A percentile compares a stretch with the other conserved stretches of the same genome.
Evolutionary conservation across 176 grass and related monocot species (phyloP).

Genomic region (Avena eriantha): DNA sequence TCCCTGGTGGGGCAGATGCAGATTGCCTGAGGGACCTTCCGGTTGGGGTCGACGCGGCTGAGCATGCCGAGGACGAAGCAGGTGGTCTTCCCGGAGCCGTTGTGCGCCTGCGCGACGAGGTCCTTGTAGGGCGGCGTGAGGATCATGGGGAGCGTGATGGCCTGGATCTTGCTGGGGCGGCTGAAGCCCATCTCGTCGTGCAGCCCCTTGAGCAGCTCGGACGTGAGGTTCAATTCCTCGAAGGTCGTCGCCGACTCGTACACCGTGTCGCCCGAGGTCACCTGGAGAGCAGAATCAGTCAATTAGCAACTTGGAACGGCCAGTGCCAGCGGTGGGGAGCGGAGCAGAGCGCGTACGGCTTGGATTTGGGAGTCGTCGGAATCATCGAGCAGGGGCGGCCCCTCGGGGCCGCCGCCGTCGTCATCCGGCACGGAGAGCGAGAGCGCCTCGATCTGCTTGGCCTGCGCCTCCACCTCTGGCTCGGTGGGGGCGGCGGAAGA

Average conservation of each 20-base stretch:
- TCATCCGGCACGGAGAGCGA: constrained; percentile 60
- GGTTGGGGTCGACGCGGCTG: constrained; percentile 74
- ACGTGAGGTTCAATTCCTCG: constrained; percentile 82
- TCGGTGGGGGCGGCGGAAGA: constrained; percentile 9
- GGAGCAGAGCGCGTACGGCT: no score
- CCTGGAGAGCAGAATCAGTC: constrained; percentile 39
- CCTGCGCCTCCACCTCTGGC: constrained; percentile 46
- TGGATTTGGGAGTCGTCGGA: no score
- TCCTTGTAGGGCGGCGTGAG: constrained; percentile 84
- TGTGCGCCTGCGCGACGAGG: constrained; percentile 95
- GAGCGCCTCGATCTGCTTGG: constrained; percentile 77
- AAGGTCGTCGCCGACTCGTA: constrained; percentile 85
- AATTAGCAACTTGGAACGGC: no score
- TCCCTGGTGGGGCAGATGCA: constrained; percentile 97
- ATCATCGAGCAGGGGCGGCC: no score
- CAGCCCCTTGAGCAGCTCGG: constrained; percentile 77
- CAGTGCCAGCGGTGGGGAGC: no score
- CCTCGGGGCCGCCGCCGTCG: constrained; percentile 22
- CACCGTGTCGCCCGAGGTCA: constrained; percentile 82
- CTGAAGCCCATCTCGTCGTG: constrained; percentile 91
- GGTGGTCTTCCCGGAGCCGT: constrained; percentile 92
- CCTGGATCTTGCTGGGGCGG: constrained; percentile 86
- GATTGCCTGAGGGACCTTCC: constrained; percentile 74
- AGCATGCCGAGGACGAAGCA: constrained; percentile 99
- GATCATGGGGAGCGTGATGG: constrained; percentile 90